phyloP scores from a whole-genome alignment of 2,329 filamentous ascomycete species.

The Trichoderma breve region DNA sequence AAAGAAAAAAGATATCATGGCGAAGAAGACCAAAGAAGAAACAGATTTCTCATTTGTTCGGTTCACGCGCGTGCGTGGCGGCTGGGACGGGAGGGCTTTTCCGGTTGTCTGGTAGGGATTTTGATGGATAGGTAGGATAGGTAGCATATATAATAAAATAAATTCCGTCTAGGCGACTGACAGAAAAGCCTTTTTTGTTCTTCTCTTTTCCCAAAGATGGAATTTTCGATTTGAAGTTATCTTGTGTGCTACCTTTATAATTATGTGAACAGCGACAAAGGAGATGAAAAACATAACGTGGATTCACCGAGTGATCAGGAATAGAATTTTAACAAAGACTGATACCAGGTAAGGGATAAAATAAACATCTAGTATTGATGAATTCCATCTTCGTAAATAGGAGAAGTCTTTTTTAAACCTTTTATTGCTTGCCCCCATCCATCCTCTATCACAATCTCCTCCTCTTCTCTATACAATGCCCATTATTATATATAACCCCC shows the following conservation, averaged over 20 bases:
- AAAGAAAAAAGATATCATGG: background rate
- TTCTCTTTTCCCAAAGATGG: background rate
- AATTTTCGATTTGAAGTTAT: background rate
- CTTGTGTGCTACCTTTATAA: background rate
- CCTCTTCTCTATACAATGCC: background rate
- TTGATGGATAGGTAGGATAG: conserved; percentile 13
- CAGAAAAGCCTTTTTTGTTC: background rate
- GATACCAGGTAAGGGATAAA: too few species aligned
- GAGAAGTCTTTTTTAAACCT: background rate
- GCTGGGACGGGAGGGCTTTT: background rate
- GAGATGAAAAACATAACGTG: too few species aligned
- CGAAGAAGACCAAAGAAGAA: background rate
- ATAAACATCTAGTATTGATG: too few species aligned
- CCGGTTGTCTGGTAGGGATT: background rate
- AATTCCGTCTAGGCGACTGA: background rate
- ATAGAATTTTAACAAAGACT: too few species aligned
- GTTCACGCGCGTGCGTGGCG: conserved; percentile 1
- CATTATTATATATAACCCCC: background rate
- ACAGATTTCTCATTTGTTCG: background rate
- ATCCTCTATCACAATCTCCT: background rate
- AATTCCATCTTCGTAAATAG: background rate
- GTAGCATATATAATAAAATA: conserved; percentile 14
- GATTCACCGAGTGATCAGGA: background rate
- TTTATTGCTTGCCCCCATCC: background rate
- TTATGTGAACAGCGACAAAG: background rate